Conservation (phyloP, 257 asterid genomes). For the Lycium ferocissimum region DNA sequence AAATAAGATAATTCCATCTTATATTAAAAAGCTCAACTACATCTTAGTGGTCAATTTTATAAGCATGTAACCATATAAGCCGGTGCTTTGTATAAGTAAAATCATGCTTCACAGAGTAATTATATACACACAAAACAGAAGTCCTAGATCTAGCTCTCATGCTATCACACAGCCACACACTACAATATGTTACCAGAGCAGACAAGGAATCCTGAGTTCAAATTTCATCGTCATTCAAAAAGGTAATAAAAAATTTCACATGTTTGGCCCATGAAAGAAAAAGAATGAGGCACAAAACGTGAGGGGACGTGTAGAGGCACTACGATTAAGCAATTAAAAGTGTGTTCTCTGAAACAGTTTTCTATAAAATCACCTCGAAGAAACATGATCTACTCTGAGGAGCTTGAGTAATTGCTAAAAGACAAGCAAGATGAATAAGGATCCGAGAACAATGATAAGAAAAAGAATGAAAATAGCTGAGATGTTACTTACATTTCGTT, state of each 20-base stretch:
- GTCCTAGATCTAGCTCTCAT: background rate
- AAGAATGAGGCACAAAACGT: background rate
- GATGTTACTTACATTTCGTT: constrained; percentile 59
- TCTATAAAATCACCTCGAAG: background rate
- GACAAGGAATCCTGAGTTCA: no score
- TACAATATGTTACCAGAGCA: no score
- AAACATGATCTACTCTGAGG: background rate
- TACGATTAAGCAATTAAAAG: background rate
- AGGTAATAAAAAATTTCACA: no score
- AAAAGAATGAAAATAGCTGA: background rate
- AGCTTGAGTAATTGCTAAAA: background rate
- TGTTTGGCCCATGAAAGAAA: no score
- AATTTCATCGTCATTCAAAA: no score
- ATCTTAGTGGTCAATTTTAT: background rate
- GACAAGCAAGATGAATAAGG: background rate
- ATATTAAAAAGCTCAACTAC: background rate
- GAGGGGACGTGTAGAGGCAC: background rate
- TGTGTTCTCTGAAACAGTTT: no score
- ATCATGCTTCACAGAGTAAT: no score
- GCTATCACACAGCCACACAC: background rate
- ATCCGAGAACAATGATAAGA: background rate
- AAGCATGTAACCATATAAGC: background rate
- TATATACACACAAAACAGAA: background rate
- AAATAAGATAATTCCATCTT: no score
- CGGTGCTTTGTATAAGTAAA: no score